These are phyloP conservation scores for Tothia fuscella DNA, from an alignment of 2,329 filamentous ascomycete species.

Conservation along the genomic window DNA sequence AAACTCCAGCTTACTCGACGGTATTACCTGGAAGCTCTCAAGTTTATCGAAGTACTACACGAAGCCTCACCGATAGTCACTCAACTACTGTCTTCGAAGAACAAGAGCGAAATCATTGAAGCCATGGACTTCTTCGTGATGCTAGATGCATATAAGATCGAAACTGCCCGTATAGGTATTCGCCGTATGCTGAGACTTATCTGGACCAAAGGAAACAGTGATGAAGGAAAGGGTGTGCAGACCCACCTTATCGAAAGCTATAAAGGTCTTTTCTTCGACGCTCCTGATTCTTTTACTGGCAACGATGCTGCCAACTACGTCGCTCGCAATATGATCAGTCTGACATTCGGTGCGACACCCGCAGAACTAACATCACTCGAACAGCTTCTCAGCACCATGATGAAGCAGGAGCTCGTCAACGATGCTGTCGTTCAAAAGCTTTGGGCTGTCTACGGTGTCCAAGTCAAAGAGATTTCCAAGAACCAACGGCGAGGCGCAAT, in stretches of 20 bases:
- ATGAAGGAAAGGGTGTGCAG: slow-evolving; percentile 97
- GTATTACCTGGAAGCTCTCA: slow-evolving; percentile 86
- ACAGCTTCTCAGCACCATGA: slow-evolving; percentile 92
- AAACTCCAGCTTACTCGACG: slow-evolving; percentile 78
- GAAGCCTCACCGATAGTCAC: slow-evolving; percentile 68
- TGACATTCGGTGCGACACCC: slow-evolving; percentile 90
- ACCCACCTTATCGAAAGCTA: slow-evolving; percentile 95
- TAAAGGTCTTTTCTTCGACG: slow-evolving; percentile 89
- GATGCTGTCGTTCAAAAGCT: slow-evolving; percentile 81
- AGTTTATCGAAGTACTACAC: slow-evolving; percentile 86
- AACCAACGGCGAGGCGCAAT: slow-evolving; percentile 86
- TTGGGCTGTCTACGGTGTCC: slow-evolving; percentile 95
- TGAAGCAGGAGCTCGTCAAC: slow-evolving; percentile 79
- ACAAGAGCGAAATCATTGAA: slow-evolving; percentile 97
- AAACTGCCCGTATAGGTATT: slow-evolving; percentile 85
- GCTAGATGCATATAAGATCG: slow-evolving; percentile 89
- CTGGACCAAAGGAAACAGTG: slow-evolving; percentile 98
- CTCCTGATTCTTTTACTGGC: slow-evolving; percentile 72
- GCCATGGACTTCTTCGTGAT: slow-evolving; percentile 98
- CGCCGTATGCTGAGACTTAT: slow-evolving; percentile 92
- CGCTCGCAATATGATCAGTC: slow-evolving; percentile 95
- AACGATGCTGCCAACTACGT: slow-evolving; percentile 94
- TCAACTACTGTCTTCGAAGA: slow-evolving; percentile 82
- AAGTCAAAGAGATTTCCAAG: slow-evolving; percentile 83
- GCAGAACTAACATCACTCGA: slow-evolving; percentile 92